Conservation (phyloP, 768 basidiomycete genomes). For the Panaeolus papilionaceus region DNA sequence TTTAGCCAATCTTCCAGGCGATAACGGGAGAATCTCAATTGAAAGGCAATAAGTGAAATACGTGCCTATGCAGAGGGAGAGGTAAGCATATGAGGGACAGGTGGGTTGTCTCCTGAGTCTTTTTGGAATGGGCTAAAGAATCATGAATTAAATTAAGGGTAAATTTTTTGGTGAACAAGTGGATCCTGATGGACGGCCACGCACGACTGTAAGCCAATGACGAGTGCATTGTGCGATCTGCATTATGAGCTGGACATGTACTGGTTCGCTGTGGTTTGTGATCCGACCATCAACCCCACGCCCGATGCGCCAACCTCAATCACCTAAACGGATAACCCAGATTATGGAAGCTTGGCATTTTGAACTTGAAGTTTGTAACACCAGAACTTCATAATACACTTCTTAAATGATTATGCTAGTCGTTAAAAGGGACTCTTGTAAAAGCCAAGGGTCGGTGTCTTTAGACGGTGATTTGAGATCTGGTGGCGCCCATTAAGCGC, state of each 20-base stretch:
- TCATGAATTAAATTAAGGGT: no score
- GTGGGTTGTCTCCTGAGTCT: no score
- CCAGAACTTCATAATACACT: no score
- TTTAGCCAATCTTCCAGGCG: not conserved
- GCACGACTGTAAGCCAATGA: not conserved
- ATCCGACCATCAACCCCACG: not conserved
- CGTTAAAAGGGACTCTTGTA: no score
- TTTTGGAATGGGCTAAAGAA: no score
- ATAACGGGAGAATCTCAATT: not conserved
- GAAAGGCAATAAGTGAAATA: not conserved
- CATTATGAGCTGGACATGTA: not conserved
- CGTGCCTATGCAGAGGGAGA: not conserved
- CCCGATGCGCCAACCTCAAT: not conserved
- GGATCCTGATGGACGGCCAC: not conserved
- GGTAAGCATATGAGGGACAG: not conserved
- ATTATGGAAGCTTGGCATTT: not conserved
- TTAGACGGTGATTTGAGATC: not conserved
- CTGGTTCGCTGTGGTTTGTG: not conserved
- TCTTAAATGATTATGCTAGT: no score
- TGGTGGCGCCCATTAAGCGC: slow-evolving; percentile 12
- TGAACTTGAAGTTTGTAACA: no score
- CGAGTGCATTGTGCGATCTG: not conserved
- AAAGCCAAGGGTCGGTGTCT: not conserved
- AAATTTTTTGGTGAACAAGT: not conserved
- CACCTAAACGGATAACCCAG: not conserved